These are phyloP conservation scores for Boletus speciosus DNA, from an alignment of 768 basidiomycete genomes.

Conservation along the genomic window DNA sequence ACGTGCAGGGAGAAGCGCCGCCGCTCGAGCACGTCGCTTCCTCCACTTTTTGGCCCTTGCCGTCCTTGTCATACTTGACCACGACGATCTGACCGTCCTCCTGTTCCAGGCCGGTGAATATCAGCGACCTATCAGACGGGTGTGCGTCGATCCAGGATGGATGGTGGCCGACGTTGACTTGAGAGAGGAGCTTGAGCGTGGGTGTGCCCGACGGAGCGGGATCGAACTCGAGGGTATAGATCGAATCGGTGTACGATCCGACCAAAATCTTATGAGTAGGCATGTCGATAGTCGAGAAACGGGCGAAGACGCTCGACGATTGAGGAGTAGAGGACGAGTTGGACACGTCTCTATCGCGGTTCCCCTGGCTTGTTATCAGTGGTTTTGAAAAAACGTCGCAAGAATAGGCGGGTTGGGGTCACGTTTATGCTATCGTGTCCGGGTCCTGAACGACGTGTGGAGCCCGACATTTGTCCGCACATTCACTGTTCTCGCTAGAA, in stretches of 20 bases:
- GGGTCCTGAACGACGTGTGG: neutral
- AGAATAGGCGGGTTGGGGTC: neutral
- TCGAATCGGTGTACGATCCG: slow-evolving; percentile 60
- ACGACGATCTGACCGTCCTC: slow-evolving; percentile 61
- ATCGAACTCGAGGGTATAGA: slow-evolving; percentile 65
- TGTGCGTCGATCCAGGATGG: slow-evolving; percentile 77
- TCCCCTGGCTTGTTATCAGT: neutral
- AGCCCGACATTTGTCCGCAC: neutral
- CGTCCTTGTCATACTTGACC: slow-evolving; percentile 53
- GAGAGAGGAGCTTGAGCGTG: slow-evolving; percentile 47
- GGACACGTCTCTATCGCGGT: neutral
- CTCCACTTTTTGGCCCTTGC: slow-evolving; percentile 42
- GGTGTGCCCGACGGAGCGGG: slow-evolving; percentile 47
- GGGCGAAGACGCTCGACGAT: neutral
- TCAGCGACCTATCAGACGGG: slow-evolving; percentile 51
- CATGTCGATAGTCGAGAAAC: slow-evolving; percentile 13
- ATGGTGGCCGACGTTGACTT: slow-evolving; percentile 51
- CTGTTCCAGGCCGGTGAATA: slow-evolving; percentile 67
- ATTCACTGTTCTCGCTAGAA: neutral
- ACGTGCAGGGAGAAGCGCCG: slow-evolving; percentile 62
- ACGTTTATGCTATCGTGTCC: neutral
- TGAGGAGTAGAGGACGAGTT: too few relatives aligned
- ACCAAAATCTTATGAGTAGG: slow-evolving; percentile 45
- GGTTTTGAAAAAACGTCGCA: neutral
- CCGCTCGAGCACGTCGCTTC: slow-evolving; percentile 44